Evolutionary conservation across 2,329 filamentous ascomycete species (phyloP).

Genomic region (Calonectria pauciramosa): DNA sequence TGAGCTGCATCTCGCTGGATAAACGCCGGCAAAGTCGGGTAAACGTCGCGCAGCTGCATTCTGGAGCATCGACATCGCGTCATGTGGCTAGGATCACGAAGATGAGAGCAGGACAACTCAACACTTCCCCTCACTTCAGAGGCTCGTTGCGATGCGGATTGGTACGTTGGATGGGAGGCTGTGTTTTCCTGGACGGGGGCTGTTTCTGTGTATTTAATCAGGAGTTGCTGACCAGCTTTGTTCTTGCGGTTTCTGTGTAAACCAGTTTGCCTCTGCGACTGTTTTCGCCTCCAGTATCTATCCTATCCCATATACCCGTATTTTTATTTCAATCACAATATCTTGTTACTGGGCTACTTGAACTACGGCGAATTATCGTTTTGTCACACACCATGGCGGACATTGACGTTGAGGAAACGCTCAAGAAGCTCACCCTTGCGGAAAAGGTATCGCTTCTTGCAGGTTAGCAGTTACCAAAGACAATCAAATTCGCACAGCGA

Average conservation of each 20-base stretch:
- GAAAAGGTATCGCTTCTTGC: conserved; percentile 69
- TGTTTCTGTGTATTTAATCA: conserved; percentile 10
- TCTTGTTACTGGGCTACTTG: background rate
- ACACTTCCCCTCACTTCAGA: conserved; percentile 4
- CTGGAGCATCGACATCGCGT: conserved; percentile 7
- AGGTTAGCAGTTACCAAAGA: conserved; percentile 49
- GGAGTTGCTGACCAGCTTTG: background rate
- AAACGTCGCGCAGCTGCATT: conserved; percentile 14
- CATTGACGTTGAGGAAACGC: conserved; percentile 66
- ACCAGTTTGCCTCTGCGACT: background rate
- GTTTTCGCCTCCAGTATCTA: background rate
- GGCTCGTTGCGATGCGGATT: background rate
- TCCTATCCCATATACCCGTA: background rate
- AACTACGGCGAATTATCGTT: background rate
- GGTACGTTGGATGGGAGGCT: background rate
- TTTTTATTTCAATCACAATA: background rate
- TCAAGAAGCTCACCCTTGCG: conserved; percentile 65
- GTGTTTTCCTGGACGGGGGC: background rate
- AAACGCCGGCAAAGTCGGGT: conserved; percentile 19
- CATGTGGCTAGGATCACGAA: conserved; percentile 12
- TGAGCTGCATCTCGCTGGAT: background rate
- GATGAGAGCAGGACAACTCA: background rate
- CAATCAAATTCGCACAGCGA: background rate
- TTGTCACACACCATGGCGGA: conserved; percentile 57
- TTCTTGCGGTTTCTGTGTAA: background rate